phyloP scores from a whole-genome alignment of 306 rosid genomes.

The Malus orientalis region DNA sequence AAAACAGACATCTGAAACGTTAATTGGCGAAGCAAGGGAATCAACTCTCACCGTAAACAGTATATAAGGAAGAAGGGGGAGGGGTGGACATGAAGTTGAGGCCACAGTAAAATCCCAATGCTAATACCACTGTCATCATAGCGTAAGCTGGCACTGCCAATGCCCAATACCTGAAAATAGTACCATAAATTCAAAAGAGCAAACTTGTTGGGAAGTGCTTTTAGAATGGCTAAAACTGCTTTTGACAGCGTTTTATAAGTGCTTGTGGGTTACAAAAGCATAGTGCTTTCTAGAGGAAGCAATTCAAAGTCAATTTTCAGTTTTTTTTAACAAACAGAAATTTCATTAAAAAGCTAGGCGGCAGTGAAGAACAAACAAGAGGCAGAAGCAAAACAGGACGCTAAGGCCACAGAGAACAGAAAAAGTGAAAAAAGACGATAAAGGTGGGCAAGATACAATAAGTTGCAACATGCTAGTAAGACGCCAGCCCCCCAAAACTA shows the following conservation, averaged over 20 bases:
- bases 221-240: background rate
- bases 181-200: background rate
- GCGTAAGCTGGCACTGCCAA: conserved; percentile 70
- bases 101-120: conserved; percentile 68
- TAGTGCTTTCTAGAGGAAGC: background rate
- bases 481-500: background rate
- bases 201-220: background rate
- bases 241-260: background rate
- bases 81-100: conserved; percentile 85
- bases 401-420: background rate
- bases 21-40: background rate
- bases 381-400: background rate
- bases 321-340: background rate
- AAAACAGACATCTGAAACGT: background rate
- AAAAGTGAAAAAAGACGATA: background rate
- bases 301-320: background rate
- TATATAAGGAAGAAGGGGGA: conserved; percentile 53
- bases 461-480: background rate
- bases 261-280: no score
- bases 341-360: background rate
- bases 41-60: conserved; percentile 54
- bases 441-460: background rate
- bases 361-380: no score
- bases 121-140: conserved; percentile 55
- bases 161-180: conserved; percentile 77